Conservation (phyloP, 305 asterid genomes). For the Solanum hybrid region DNA sequence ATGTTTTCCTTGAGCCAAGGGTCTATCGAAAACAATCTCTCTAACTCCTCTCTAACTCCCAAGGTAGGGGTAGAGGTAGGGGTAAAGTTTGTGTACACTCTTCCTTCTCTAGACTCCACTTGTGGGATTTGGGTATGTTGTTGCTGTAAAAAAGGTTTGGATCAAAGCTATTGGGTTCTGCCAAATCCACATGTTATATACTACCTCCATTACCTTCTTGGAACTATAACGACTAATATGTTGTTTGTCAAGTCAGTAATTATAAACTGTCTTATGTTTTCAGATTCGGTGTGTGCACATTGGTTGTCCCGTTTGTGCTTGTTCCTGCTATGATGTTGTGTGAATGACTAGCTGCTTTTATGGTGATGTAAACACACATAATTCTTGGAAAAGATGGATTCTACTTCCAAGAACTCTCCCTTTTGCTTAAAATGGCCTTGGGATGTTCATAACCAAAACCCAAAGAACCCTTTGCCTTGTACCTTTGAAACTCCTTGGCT, state of each 20-base stretch:
- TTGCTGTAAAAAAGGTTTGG: background rate
- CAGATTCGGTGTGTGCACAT: background rate
- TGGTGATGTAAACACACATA: background rate
- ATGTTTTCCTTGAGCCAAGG: no score
- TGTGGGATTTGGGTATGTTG: background rate
- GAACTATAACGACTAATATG: background rate
- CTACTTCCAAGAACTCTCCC: constrained; percentile 31
- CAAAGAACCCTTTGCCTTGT: constrained; percentile 27
- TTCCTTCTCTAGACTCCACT: no score
- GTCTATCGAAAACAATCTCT: no score
- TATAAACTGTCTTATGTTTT: background rate
- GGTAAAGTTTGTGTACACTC: no score
- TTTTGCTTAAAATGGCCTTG: constrained; percentile 88
- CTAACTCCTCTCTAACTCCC: no score
- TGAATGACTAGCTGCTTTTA: background rate
- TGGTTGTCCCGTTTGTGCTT: background rate
- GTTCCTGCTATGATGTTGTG: background rate
- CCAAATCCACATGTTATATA: background rate
- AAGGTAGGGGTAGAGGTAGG: no score
- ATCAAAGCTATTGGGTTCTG: background rate
- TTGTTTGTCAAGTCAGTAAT: background rate
- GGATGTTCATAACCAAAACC: constrained; percentile 26
- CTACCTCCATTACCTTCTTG: background rate
- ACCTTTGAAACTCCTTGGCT: constrained; percentile 66
- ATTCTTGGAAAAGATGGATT: constrained; percentile 20